phyloP scores from a whole-genome alignment of 2,329 filamentous ascomycete genomes.

The Paramyrothecium roridum region DNA sequence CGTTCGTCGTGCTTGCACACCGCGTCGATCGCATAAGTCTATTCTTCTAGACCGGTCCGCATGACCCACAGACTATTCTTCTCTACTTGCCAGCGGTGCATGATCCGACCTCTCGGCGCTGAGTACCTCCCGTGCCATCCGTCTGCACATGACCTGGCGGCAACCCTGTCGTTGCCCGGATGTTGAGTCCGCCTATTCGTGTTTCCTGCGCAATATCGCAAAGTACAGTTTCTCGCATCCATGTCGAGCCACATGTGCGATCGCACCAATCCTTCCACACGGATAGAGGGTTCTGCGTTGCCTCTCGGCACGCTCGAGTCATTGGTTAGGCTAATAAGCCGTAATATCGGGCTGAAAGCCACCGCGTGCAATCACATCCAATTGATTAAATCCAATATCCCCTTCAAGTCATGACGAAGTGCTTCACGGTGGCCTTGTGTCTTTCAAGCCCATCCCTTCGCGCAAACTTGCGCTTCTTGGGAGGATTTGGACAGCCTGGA shows the following conservation, averaged over 20 bases:
- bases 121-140: background rate
- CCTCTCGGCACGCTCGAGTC: no score
- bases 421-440: conserved; percentile 36
- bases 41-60: background rate
- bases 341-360: no score
- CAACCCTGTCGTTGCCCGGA: background rate
- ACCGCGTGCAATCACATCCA: background rate
- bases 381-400: background rate
- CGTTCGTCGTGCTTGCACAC: background rate
- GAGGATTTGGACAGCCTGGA: conserved; percentile 35
- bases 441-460: conserved; percentile 38
- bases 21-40: background rate
- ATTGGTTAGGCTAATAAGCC: no score
- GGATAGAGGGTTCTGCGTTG: no score
- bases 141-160: background rate
- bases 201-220: background rate
- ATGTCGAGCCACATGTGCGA: no score
- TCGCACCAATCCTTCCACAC: no score
- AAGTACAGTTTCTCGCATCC: no score
- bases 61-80: background rate
- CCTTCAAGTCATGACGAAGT: conserved; percentile 25
- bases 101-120: background rate
- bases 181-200: background rate
- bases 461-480: conserved; percentile 37
- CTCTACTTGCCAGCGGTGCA: background rate